Evolutionary conservation across 805 yeast species (phyloP).

Genomic region (Kluyveromyces wickerhamii): DNA sequence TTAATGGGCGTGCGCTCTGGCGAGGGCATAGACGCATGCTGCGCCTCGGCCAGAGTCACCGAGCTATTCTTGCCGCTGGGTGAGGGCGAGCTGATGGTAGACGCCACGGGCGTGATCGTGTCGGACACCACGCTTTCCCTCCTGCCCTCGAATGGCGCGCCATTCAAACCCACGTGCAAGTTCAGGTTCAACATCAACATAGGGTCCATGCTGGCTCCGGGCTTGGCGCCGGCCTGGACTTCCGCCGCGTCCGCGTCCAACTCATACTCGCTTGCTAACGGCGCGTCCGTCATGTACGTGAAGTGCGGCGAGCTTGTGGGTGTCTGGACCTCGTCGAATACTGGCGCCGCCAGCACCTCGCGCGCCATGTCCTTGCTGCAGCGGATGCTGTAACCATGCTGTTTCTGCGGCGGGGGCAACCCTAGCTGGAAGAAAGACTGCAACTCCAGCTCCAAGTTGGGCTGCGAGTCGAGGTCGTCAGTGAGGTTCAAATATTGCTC

Average conservation of each 20-base stretch:
- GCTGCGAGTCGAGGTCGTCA: background rate
- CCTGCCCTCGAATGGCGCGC: background rate
- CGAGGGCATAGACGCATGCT: background rate
- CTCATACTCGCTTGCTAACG: background rate
- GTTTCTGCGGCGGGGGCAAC: too few relatives aligned
- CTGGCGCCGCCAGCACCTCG: too few relatives aligned
- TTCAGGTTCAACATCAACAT: background rate
- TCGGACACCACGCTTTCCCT: constrained; percentile 3
- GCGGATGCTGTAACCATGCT: too few relatives aligned
- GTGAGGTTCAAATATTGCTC: constrained; percentile 2
- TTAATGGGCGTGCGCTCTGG: constrained; percentile 1
- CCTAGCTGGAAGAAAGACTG: background rate
- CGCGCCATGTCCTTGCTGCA: too few relatives aligned
- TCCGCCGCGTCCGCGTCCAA: background rate
- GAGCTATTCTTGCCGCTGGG: background rate
- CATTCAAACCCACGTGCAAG: background rate
- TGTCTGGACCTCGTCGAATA: too few relatives aligned
- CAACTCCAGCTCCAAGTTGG: constrained; percentile 1
- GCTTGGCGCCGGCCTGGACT: background rate
- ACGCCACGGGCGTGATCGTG: constrained; percentile 3
- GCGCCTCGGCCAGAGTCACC: background rate
- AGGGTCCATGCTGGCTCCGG: background rate
- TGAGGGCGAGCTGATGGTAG: constrained; percentile 1
- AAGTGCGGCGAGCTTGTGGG: constrained; percentile 2
- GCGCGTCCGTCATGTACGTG: background rate